Base-by-base conservation (phyloP, 768 basidiomycete genomes). In the Agrocybe pediades region DNA sequence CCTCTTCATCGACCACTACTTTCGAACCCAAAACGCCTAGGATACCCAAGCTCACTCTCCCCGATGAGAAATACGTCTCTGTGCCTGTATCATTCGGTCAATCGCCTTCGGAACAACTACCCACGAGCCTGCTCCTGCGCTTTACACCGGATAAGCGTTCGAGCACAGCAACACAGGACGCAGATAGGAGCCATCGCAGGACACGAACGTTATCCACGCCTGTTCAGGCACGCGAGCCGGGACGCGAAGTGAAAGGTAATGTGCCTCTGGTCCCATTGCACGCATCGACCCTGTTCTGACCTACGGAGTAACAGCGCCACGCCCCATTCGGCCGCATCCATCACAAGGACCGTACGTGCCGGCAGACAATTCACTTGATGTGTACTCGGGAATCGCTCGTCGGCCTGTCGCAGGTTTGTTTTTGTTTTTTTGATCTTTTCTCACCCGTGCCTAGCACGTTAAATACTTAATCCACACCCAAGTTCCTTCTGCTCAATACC, bases 11-110 rank as follows among this genome's bases (percentile, higher is more conserved):
- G n/a, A n/a, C 24, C 54, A 54, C 39, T 17, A 40, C 51, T 36
- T 61, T 60, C 43, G 63, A 67, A 36, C 72, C 73, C 20, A 68
- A 69, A 55, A 72, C 72, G 2, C 72, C 73, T 6, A 67, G 65
- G 55, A 50, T 72, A 44, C 42, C 48, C 26, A 68, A 64, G 51
- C 55, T 70, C 27, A 58, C 66, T 41, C 66, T 71, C 42, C 70
- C 67, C 30, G 66, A 64, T n/a, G 65, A 65, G n/a, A 56, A 57
- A 33, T 58, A 36, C 33, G 33, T 54, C 36, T 52, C 61, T n/a
- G n/a, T n/a, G 21, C 60, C 66, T 13, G 55, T 62, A 49, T 26
- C 58, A 21, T 53, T 61, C 43, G 59, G 62, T 25, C 54, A 53
- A 26, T 40, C 60, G 24, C 60, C 62, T 49, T 13, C 54, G 23